Evolutionary conservation across 2,329 filamentous ascomycete genomes (phyloP).

Genomic region (Pseudogymnoascus sp.): DNA sequence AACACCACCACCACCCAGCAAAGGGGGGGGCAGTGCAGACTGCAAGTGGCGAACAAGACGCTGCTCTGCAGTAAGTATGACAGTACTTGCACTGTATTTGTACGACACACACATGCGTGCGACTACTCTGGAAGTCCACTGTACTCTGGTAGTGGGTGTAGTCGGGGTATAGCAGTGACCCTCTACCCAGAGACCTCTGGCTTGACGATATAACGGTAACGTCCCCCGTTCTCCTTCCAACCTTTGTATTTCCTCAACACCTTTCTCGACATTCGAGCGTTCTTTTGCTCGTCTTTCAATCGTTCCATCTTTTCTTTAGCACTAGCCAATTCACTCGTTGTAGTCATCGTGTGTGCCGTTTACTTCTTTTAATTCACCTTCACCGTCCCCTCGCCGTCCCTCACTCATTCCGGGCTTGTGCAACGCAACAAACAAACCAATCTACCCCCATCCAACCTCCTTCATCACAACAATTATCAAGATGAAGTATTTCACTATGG

Average conservation of each 20-base stretch:
- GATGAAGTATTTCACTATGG: slow-evolving; percentile 1
- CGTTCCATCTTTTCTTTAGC: neutral
- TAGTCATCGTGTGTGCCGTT: neutral
- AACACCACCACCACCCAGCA: neutral
- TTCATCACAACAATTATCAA: slow-evolving; percentile 1
- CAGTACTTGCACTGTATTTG: neutral
- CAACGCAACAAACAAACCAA: neutral
- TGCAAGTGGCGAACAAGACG: neutral
- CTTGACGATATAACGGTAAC: neutral
- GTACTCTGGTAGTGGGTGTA: neutral
- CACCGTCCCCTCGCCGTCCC: slow-evolving; percentile 4
- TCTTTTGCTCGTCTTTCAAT: slow-evolving; percentile 8
- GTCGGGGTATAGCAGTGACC: neutral
- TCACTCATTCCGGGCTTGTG: neutral
- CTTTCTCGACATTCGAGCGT: neutral
- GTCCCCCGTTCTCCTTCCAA: neutral
- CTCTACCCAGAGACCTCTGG: too few relatives aligned
- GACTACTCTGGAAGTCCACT: neutral
- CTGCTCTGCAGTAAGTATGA: neutral
- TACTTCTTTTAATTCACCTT: slow-evolving; percentile 7
- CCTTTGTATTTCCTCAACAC: neutral
- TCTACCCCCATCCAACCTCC: neutral
- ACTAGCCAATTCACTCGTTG: slow-evolving; percentile 1
- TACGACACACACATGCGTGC: neutral
- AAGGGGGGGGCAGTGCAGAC: neutral